Percentiles rank a stretch among this genome's conserved stretches.
Conservation (phyloP, 2,329 filamentous ascomycete species). For the Pseudogymnoascus sp. region DNA sequence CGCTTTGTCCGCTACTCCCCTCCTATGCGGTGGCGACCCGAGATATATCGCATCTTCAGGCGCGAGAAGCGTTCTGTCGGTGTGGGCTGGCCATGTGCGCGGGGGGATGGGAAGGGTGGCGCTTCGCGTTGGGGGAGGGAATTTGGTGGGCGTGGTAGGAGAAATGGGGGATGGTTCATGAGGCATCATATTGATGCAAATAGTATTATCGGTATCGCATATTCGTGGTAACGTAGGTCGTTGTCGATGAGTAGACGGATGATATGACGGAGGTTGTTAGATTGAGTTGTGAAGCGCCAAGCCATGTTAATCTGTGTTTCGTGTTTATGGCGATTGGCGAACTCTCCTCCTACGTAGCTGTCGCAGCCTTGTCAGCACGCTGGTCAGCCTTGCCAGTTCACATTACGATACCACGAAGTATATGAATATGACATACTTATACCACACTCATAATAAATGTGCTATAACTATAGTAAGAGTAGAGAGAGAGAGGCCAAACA, state of each 20-base stretch:
- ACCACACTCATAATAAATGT: not conserved
- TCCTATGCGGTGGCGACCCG: slow-evolving; percentile 49
- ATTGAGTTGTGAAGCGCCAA: not conserved
- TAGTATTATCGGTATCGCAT: slow-evolving; percentile 2
- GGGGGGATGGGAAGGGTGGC: slow-evolving; percentile 17
- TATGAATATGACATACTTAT: not conserved
- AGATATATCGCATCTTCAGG: slow-evolving; percentile 75
- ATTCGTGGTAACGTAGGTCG: not conserved
- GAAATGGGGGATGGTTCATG: slow-evolving; percentile 8
- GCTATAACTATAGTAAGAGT: not conserved
- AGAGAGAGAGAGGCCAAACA: not conserved
- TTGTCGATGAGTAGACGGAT: not conserved
- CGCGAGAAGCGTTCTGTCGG: slow-evolving; percentile 60
- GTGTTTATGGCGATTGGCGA: not conserved
- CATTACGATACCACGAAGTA: not conserved
- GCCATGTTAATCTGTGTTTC: not conserved
- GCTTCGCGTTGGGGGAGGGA: slow-evolving; percentile 22
- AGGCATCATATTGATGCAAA: slow-evolving; percentile 8
- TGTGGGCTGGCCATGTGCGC: slow-evolving; percentile 8
- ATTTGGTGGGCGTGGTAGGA: not conserved
- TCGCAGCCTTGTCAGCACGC: not conserved
- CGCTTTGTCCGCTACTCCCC: slow-evolving; percentile 33
- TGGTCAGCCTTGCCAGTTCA: not conserved
- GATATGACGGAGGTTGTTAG: not conserved
- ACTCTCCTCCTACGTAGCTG: not conserved